Percentiles rank a stretch among this genome's conserved stretches.
Evolutionary conservation across 495 filamentous ascomycete genomes (phyloP).

Genomic region (Jackrogersella minutella): DNA sequence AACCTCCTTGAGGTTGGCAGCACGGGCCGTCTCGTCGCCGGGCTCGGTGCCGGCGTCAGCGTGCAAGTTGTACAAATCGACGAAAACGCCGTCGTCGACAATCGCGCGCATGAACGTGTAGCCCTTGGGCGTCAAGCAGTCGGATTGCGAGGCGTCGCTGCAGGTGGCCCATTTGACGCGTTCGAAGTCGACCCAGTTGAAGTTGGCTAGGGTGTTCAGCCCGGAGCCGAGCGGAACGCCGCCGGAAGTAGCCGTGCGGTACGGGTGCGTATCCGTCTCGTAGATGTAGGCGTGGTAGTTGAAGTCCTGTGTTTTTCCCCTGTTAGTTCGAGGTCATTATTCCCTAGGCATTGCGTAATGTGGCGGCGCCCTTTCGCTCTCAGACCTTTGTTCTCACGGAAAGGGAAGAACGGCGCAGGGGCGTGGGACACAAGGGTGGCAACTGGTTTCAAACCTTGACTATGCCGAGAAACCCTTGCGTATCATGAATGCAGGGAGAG

Average conservation of each 20-base stretch:
- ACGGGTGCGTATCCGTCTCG: conserved; percentile 60
- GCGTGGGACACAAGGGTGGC: conserved; percentile 6
- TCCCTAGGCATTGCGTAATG: too few relatives aligned
- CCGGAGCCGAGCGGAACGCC: conserved; percentile 67
- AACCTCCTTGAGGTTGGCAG: conserved; percentile 64
- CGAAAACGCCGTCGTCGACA: conserved; percentile 52
- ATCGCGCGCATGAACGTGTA: conserved; percentile 66
- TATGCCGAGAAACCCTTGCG: conserved; percentile 2
- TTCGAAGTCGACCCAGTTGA: conserved; percentile 61
- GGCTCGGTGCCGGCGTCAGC: conserved; percentile 65
- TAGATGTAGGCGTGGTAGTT: conserved; percentile 70
- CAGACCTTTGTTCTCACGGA: conserved; percentile 24
- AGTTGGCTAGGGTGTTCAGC: conserved; percentile 67
- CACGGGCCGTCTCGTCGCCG: conserved; percentile 59
- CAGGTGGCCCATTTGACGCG: conserved; percentile 66
- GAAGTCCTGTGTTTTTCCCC: conserved; percentile 60
- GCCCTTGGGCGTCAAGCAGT: conserved; percentile 72
- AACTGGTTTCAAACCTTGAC: conserved; percentile 26
- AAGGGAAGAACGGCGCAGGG: conserved; percentile 2
- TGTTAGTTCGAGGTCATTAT: conserved; percentile 11
- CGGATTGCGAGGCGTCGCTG: conserved; percentile 58
- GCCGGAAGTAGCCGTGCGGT: conserved; percentile 67
- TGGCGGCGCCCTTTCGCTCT: conserved; percentile 1
- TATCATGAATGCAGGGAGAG: conserved; percentile 11
- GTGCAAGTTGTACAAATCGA: conserved; percentile 70